Evolutionary conservation across 2,329 filamentous ascomycete genomes (phyloP).

Genomic region (Juglanconis sp.): DNA sequence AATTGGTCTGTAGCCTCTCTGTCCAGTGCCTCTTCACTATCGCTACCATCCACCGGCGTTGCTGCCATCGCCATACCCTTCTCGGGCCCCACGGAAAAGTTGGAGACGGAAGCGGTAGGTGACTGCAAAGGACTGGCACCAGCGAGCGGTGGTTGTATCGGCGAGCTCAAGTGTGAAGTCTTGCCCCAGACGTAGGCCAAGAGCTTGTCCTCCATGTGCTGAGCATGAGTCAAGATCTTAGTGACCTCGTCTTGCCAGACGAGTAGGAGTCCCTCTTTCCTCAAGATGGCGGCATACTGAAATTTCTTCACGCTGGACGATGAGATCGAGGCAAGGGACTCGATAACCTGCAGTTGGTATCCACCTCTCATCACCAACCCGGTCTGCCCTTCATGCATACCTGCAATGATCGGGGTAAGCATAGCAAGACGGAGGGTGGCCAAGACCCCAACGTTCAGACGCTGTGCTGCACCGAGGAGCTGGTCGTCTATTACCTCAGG

Average conservation of each 20-base stretch:
- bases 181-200: conserved; percentile 30
- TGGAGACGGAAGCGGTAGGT: conserved; percentile 19
- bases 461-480: conserved; percentile 39
- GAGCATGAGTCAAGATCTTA: conserved; percentile 37
- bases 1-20: conserved; percentile 24
- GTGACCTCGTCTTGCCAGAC: conserved; percentile 42
- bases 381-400: conserved; percentile 36
- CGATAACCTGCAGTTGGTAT: conserved; percentile 42
- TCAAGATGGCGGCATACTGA: conserved; percentile 40
- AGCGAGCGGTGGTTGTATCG: conserved; percentile 13
- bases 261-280: conserved; percentile 38
- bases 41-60: conserved; percentile 15
- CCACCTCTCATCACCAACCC: conserved; percentile 40
- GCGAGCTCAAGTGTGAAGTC: conserved; percentile 9
- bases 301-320: conserved; percentile 39
- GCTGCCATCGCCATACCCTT: conserved; percentile 17
- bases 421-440: conserved; percentile 48
- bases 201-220: conserved; percentile 31
- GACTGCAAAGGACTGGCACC: conserved; percentile 17
- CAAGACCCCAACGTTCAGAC: conserved; percentile 43
- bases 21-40: conserved; percentile 24
- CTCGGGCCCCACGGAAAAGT: conserved; percentile 18
- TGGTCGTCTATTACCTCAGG: conserved; percentile 35
- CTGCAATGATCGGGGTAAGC: conserved; percentile 41
- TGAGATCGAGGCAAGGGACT: conserved; percentile 36